Base-by-base conservation (phyloP, 106 monocot species). In the Dioscorea zingiberensis region DNA sequence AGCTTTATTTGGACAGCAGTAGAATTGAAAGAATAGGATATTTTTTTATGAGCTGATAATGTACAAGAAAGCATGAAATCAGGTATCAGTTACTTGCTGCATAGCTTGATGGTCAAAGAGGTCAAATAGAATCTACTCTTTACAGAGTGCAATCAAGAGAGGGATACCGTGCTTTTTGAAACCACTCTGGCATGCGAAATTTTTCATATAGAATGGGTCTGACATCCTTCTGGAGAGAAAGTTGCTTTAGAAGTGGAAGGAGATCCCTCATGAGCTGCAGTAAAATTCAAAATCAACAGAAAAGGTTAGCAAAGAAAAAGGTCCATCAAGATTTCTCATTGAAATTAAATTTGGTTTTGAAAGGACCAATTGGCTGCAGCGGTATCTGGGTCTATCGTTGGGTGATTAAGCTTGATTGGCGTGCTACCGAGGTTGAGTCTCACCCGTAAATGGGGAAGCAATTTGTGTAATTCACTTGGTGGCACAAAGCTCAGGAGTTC, bases 181-280 rank as follows among this genome's bases (percentile, higher is more conserved):
- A 85, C 89, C 89, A 89, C 24, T 89, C 89, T 0, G 82, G 84
- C 84, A 89, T 89, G 82, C 74, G 85, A 77, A 82, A 89, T 25
- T 59, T 81, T 65, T 89, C 85, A 45, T 82, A 55, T n/a, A 89
- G 59, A 17, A 74, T 58, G 47, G 89, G 89, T 64, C 89, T 73
- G 11, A 89, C 89, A 74, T 89, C 89, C 24, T 85, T 80, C 70
- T 82, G n/a, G 57, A 64, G 66, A 22, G 89, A 85, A 14, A 85
- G 81, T 21, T 76, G 76, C 74, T 74, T 67, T 25, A 89, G 73
- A 47, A 89, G 78, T 8, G 88, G 88, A 53, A 89, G 78, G 58
- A 89, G 27, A 65, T 73, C 75, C 29, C 59, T 70, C 32, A 89
- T 55, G 55, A 89, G 88, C 88, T 89, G 84, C 19, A 38, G 22